Evolutionary conservation across 768 basidiomycete species (phyloP), one percentile per base, ranked within the genome.

Genomic region (Lactarius trivialis): DNA sequence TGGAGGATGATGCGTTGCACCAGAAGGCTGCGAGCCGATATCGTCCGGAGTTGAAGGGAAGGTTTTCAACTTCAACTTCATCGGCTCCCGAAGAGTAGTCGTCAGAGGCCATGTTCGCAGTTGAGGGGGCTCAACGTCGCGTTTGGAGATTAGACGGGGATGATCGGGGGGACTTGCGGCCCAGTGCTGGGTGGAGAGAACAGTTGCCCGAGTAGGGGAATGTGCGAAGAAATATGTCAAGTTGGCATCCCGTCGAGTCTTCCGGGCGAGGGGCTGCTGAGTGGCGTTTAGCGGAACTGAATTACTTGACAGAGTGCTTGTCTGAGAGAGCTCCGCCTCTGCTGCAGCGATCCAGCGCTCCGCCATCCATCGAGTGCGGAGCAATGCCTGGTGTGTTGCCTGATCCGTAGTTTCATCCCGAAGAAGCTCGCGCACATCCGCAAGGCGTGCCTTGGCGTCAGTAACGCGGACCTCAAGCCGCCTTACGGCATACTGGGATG

Each of bases 291-390:
- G 7, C 30, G 36, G 33, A 32, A 21, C 7, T 19, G 41, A 36
- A 43, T 28, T 37, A 28, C n/a, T 19, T 12, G 17, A 37, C 19
- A 32, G 50, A 19, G 55, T 30, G 21, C 21, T 51, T 45, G 37
- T 33, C 5, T 37, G 59, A 32, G 53, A 21, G 6, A 49, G 32
- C 34, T 65, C 64, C 8, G 56, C 56, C 45, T 67, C 49, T 5
- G 60, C 36, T 17, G 60, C 34, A 12, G 51, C 12, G 24, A 67
- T 54, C 65, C 65, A 67, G 11, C 39, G 65, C 41, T 67, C 65
- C 26, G 43, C 52, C 59, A 67, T 55, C 65, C 65, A 67, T 26
- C 65, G 55, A n/a, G 60, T 53, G 45, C 32, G 65, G 34, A 65
- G 65, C 14, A 58, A 32, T 24, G 50, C 43, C 9, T 58, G 15